Percentiles rank a stretch among this genome's conserved stretches.
Evolutionary conservation across 345 rosid genomes (phyloP).

Genomic region (Eucalyptus curtisii): DNA sequence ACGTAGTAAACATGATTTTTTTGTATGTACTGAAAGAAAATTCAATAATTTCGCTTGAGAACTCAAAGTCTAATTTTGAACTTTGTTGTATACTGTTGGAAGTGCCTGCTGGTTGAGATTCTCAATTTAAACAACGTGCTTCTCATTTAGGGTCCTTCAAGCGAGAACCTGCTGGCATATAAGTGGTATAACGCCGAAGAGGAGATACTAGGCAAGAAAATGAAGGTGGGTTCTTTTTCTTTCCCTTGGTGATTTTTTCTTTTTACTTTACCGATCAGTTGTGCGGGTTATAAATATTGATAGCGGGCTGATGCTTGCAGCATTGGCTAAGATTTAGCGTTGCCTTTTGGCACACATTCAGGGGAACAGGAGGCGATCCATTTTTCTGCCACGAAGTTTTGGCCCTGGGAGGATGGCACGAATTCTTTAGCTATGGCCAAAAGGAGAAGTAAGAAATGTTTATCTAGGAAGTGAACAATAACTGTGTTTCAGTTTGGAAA

Average conservation of each 20-base stretch:
- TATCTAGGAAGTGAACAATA: not conserved
- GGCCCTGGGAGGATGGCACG: constrained; percentile 99
- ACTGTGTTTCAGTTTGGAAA: not conserved
- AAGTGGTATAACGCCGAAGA: constrained; percentile 93
- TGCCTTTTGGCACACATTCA: constrained; percentile 97
- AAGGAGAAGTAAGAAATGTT: constrained; percentile 72
- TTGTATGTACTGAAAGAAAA: not conserved
- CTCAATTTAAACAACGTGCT: not conserved
- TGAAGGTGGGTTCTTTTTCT: constrained; percentile 49
- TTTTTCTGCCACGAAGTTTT: constrained; percentile 71
- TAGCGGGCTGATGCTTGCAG: constrained; percentile 14
- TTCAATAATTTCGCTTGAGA: not conserved
- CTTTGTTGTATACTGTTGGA: not conserved
- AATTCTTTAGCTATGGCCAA: constrained; percentile 93
- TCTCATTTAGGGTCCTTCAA: constrained; percentile 54
- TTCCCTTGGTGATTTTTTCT: not conserved
- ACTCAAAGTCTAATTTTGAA: not conserved
- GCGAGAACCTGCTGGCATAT: constrained; percentile 63
- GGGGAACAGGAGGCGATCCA: constrained; percentile 80
- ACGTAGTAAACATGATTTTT: not conserved
- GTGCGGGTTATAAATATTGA: not conserved
- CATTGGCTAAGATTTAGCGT: constrained; percentile 97
- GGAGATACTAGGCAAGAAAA: constrained; percentile 84
- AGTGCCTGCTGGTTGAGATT: not conserved
- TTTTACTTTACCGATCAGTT: not conserved